Conservation (phyloP, 768 basidiomycete genomes). For the Mrakia gelida region DNA sequence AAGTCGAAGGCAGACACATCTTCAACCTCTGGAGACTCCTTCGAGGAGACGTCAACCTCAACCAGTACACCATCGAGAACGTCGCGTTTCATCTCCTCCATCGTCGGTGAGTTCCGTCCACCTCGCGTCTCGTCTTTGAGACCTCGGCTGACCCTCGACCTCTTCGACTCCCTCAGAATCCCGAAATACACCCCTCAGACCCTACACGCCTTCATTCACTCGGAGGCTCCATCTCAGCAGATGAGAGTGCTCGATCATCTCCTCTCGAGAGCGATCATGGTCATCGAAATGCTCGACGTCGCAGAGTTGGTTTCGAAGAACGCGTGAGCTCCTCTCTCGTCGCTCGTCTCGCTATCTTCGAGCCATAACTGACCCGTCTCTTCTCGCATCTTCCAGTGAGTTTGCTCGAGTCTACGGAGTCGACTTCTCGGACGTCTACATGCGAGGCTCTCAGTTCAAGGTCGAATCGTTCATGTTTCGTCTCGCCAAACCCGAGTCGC, state of each 20-base stretch:
- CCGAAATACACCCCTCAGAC: slow-evolving; percentile 66
- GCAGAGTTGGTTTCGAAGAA: slow-evolving; percentile 81
- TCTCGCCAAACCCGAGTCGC: slow-evolving; percentile 91
- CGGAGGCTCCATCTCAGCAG: slow-evolving; percentile 56
- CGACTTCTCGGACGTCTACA: slow-evolving; percentile 92
- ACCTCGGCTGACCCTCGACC: neutral
- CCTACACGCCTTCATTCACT: slow-evolving; percentile 66
- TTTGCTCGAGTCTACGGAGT: slow-evolving; percentile 96
- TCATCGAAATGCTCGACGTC: slow-evolving; percentile 73
- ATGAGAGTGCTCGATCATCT: slow-evolving; percentile 61
- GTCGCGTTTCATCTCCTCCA: slow-evolving; percentile 75
- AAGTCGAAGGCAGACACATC: slow-evolving; percentile 80
- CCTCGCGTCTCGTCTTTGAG: neutral
- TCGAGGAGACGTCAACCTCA: slow-evolving; percentile 72
- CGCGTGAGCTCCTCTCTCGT: slow-evolving; percentile 56
- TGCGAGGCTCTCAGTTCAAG: slow-evolving; percentile 94
- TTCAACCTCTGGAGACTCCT: slow-evolving; percentile 91
- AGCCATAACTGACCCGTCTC: neutral
- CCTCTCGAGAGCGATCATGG: slow-evolving; percentile 59
- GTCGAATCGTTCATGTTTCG: slow-evolving; percentile 99
- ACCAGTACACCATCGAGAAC: slow-evolving; percentile 83
- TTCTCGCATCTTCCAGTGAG: slow-evolving; percentile 55
- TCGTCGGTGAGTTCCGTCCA: slow-evolving; percentile 55
- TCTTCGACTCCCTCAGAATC: slow-evolving; percentile 50
- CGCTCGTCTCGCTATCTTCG: neutral